Base-by-base conservation (phyloP, 208 protist genomes). In the Trypanosoma cruzi region DNA sequence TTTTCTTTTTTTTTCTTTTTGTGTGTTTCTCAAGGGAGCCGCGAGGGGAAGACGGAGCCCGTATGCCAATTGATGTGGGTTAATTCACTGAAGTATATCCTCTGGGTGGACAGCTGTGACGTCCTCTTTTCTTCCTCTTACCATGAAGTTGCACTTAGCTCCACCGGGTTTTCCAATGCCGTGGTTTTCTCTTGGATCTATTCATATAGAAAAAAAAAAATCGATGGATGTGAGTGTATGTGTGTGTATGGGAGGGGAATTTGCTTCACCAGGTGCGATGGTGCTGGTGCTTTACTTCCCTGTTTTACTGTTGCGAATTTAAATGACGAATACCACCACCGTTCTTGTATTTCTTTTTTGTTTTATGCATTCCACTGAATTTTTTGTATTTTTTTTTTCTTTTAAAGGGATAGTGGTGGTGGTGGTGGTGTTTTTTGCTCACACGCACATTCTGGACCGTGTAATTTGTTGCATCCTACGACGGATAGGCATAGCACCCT, bases 401-500 rank as follows among this genome's bases (percentile, higher is more conserved):
- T 2, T n/a, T n/a, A n/a, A n/a, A n/a, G n/a, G n/a, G n/a, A n/a
- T n/a, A n/a, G n/a, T 44, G 40, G 40, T 2, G 2, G 40, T 16
- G 40, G 40, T 18, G 40, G 8, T 14, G 8, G 1, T 14, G 40
- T 44, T 44, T 44, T 7, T 7, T 20, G 40, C 40, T 16, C 40
- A 44, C 10, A 14, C 40, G 40, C 18, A 20, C 40, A 1, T 44
- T 44, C 13, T 13, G 8, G 40, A 2, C 40, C 40, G 1, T 1
- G 11, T 14, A 4, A 40, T n/a, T 48, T 58, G 18, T 58, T 68
- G 26, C 29, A 48, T 40, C 57, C 1, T 28, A 29, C 20, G 13
- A 4, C 34, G n/a, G 24, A 53, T 24, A 32, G 20, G 16, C 20
- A 26, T 55, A 64, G 55, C 66, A 60, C 74, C 40, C 11, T 65